phyloP scores from a whole-genome alignment of 2,329 filamentous ascomycete species.

The Aspergillus fumigatus region DNA sequence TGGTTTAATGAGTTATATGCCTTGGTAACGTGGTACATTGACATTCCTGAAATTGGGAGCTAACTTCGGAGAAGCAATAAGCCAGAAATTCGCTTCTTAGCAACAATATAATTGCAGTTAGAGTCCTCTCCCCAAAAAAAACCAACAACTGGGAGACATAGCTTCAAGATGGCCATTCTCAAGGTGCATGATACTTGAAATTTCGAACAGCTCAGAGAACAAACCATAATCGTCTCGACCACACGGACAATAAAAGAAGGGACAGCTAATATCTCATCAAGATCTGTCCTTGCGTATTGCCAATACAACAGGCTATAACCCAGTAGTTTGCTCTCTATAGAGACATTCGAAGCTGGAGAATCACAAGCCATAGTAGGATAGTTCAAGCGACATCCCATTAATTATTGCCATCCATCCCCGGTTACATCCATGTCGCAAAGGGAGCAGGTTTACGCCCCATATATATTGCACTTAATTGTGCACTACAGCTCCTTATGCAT shows the following conservation, averaged over 20 bases:
- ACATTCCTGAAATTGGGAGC: not conserved
- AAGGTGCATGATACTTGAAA: too few species aligned
- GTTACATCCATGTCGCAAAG: not conserved
- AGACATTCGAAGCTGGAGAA: not conserved
- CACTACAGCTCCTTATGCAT: not conserved
- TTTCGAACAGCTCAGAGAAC: too few species aligned
- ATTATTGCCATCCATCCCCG: not conserved
- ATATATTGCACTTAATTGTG: not conserved
- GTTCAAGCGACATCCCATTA: not conserved
- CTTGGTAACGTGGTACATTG: not conserved
- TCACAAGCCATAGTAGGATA: not conserved
- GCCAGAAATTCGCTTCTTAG: not conserved
- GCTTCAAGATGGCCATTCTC: too few species aligned
- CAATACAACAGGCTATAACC: not conserved
- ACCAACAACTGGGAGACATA: too few species aligned
- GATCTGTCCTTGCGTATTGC: not conserved
- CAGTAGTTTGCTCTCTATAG: not conserved
- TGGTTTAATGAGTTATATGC: not conserved
- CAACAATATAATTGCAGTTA: too few species aligned
- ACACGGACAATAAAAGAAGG: not conserved
- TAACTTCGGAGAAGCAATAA: not conserved
- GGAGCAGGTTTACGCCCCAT: not conserved
- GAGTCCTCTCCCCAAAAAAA: too few species aligned
- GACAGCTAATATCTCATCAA: not conserved
- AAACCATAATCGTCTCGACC: not conserved